These are phyloP conservation scores for Mycena pura DNA, from an alignment of 768 basidiomycete species.

Conservation along the genomic window DNA sequence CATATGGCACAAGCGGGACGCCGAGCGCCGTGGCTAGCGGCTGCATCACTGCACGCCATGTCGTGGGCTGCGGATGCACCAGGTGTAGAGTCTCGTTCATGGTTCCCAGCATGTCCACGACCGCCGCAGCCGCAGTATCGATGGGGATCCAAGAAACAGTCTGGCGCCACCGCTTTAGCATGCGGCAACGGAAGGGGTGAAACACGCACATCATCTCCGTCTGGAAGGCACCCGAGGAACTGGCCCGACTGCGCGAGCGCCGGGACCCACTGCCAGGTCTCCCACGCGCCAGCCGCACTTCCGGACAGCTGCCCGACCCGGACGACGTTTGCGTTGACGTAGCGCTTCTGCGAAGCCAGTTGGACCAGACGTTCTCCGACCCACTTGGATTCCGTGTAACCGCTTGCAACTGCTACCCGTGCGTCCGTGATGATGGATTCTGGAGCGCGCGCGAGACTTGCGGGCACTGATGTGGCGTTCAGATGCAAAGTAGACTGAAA, in stretches of 20 bases:
- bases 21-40: slow-evolving; percentile 26
- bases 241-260: neutral
- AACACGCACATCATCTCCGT: slow-evolving; percentile 6
- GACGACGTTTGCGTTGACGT: slow-evolving; percentile 4
- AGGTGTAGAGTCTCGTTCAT: slow-evolving; percentile 32
- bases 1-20: slow-evolving; percentile 38
- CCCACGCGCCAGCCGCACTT: slow-evolving; percentile 1
- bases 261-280: slow-evolving; percentile 6
- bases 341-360: neutral
- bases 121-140: slow-evolving; percentile 33
- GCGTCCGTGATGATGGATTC: slow-evolving; percentile 17
- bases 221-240: slow-evolving; percentile 10
- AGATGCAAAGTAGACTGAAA: neutral
- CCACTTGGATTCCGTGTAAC: slow-evolving; percentile 40
- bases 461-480: neutral
- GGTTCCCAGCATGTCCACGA: slow-evolving; percentile 34
- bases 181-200: neutral
- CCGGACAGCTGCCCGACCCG: slow-evolving; percentile 14
- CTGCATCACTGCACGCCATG: slow-evolving; percentile 29
- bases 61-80: slow-evolving; percentile 39
- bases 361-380: slow-evolving; percentile 33
- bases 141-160: slow-evolving; percentile 17
- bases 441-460: neutral
- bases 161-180: neutral
- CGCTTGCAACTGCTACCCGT: slow-evolving; percentile 20